Conservation (phyloP, 75 land plant species). For the Adiantum capillusveneris region DNA sequence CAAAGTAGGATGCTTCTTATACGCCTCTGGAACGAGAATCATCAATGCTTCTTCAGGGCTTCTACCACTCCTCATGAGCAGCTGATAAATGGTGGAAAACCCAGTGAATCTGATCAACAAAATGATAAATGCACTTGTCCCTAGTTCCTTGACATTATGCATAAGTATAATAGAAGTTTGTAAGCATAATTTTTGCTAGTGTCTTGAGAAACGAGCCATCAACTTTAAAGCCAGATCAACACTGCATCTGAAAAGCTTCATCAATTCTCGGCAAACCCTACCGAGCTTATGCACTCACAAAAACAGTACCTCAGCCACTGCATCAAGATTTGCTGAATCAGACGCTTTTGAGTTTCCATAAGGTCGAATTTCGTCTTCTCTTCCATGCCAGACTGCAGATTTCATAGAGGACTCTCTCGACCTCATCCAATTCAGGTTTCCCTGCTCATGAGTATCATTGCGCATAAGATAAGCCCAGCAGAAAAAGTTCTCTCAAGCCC, state of each 20-base stretch:
- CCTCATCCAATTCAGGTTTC: conserved; percentile 98
- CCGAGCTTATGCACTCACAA: too few species aligned
- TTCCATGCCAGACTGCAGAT: conserved; percentile 92
- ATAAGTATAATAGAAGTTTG: too few species aligned
- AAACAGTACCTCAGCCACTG: conserved; percentile 87
- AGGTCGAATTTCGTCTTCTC: conserved; percentile 91
- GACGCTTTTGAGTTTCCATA: conserved; percentile 91
- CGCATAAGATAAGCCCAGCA: neutral
- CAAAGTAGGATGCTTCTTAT: conserved; percentile 94
- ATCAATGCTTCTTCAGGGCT: conserved; percentile 85
- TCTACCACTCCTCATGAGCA: conserved; percentile 89
- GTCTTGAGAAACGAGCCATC: neutral
- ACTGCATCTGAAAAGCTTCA: too few species aligned
- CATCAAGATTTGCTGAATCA: conserved; percentile 96
- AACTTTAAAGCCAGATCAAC: neutral
- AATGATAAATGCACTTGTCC: too few species aligned
- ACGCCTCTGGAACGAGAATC: conserved; percentile 99
- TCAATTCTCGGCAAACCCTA: too few species aligned
- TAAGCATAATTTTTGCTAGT: neutral
- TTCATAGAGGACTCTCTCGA: conserved; percentile 76
- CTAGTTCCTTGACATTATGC: too few species aligned
- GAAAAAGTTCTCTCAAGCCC: neutral
- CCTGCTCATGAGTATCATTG: conserved; percentile 31
- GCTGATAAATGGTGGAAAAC: too few species aligned
- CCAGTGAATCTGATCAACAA: too few species aligned